Conservation (phyloP, 805 yeast genomes). For the Candida xyloterini region DNA sequence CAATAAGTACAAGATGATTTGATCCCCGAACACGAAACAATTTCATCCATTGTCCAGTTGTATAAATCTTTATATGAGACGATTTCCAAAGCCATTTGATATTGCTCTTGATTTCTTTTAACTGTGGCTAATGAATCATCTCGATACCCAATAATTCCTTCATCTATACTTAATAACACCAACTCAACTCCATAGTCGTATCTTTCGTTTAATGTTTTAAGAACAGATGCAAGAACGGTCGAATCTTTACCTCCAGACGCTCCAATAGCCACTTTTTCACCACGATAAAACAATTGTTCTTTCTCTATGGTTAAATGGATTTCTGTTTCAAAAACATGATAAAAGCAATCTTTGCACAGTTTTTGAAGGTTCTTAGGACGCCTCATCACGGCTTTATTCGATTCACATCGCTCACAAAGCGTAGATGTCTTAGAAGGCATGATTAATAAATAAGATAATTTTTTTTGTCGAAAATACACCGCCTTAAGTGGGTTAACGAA, state of each 20-base stretch:
- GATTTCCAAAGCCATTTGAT: slow-evolving; percentile 39
- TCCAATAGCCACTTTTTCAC: slow-evolving; percentile 93
- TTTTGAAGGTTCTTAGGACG: slow-evolving; percentile 91
- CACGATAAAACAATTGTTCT: slow-evolving; percentile 66
- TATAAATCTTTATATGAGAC: slow-evolving; percentile 84
- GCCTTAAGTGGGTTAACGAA: too few species aligned
- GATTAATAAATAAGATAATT: not conserved
- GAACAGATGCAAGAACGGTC: slow-evolving; percentile 85
- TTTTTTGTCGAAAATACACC: not conserved
- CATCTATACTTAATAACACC: slow-evolving; percentile 84
- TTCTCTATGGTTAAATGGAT: slow-evolving; percentile 83
- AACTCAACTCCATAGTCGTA: slow-evolving; percentile 84
- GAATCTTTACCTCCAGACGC: slow-evolving; percentile 99
- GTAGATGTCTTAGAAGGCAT: slow-evolving; percentile 34
- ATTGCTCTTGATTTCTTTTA: slow-evolving; percentile 82
- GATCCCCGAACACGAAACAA: slow-evolving; percentile 90
- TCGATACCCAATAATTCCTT: slow-evolving; percentile 94
- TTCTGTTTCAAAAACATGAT: slow-evolving; percentile 87
- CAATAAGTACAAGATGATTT: slow-evolving; percentile 96
- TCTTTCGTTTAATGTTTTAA: slow-evolving; percentile 84
- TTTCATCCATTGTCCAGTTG: slow-evolving; percentile 98
- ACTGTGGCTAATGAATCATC: slow-evolving; percentile 98
- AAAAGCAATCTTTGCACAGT: slow-evolving; percentile 89
- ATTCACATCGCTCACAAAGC: slow-evolving; percentile 80
- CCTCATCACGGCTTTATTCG: slow-evolving; percentile 79